Evolutionary conservation across 441 rosid species (phyloP), one percentile per base, ranked within the genome.

Genomic region (Populus hybrid): DNA sequence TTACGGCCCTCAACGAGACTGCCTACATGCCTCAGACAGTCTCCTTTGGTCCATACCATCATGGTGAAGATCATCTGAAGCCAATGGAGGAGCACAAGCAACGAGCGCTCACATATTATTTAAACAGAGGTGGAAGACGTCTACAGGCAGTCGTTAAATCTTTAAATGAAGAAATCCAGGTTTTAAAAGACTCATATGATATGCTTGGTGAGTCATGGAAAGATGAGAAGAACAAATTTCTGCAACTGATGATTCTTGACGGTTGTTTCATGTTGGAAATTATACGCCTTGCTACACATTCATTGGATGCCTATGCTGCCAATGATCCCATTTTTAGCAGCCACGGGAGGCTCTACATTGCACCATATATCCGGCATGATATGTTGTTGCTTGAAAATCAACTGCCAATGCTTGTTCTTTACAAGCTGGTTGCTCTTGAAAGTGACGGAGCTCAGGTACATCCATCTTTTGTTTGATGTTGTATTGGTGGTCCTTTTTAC

Each of bases 251-350:
- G 92, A 81, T 89, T 70, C 70, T 80, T 8, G 92, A 89, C 67
- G 90, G 92, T 4, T 89, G 90, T 59, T 89, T 89, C 81, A 86
- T 87, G 89, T 83, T 87, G 8, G 92, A 89, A 74, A 77, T 86
- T 68, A 42, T 89, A 18, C 73, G 83, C 8, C 35, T 70, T 10
- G 36, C 28, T 54, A 14, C 79, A 6, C 74, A 42, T 69, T n/a
- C 75, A 0, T 12, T 30, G 73, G 78, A 77, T 18, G 85, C 78
- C 35, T 85, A 86, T n/a, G 79, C 79, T 0, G 32, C 11, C 14
- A 73, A 81, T 65, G 89, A 89, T 68, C 90, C 92, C 0, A 67
- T 89, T 57, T 89, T 89, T 69, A 78, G 90, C 79, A 65, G 21
- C 46, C 90, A 87, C 67, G 90, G 92, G 68, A 83, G 74, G 83